A percentile compares a stretch with the other conserved stretches of the same genome.
Evolutionary conservation across 768 basidiomycete genomes (phyloP).

Genomic region (Filobasidium wieringae): DNA sequence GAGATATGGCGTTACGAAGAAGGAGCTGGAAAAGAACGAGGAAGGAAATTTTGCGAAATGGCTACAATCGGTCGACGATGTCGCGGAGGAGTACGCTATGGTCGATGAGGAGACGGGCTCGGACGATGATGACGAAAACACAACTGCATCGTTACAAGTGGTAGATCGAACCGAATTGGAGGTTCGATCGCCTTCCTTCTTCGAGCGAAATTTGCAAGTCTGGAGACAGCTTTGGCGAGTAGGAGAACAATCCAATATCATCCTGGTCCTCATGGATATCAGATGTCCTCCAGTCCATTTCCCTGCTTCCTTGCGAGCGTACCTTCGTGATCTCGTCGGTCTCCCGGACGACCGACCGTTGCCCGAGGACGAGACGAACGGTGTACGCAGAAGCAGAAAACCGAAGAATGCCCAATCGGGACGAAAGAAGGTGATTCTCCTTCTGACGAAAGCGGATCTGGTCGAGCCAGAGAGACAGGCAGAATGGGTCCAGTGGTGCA

Average conservation of each 20-base stretch:
- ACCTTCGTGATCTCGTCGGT: constrained; percentile 60
- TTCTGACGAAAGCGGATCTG: constrained; percentile 69
- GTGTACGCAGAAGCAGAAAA: constrained; percentile 44
- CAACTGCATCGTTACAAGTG: constrained; percentile 37
- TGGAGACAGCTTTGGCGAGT: constrained; percentile 99
- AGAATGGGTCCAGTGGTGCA: constrained; percentile 33
- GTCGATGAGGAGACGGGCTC: neutral
- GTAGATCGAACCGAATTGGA: constrained; percentile 45
- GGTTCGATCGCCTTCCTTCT: constrained; percentile 65
- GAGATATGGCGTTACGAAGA: constrained; percentile 73
- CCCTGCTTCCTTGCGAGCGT: constrained; percentile 79
- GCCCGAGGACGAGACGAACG: constrained; percentile 55
- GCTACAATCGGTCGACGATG: constrained; percentile 54
- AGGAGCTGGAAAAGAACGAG: constrained; percentile 80
- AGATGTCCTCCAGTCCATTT: constrained; percentile 86
- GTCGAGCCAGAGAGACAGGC: constrained; percentile 50
- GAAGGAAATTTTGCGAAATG: constrained; percentile 71
- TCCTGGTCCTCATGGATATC: constrained; percentile 93
- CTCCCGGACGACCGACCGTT: constrained; percentile 44
- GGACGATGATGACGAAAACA: constrained; percentile 18
- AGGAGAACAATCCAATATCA: constrained; percentile 80
- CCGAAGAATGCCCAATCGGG: constrained; percentile 61
- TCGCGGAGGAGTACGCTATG: constrained; percentile 46
- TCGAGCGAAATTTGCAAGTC: constrained; percentile 94
- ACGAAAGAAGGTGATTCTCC: constrained; percentile 90